Evolutionary conservation across 176 grass and related monocot genomes (phyloP), one percentile per base, ranked within the genome.

Genomic region (Oryza officinalis): DNA sequence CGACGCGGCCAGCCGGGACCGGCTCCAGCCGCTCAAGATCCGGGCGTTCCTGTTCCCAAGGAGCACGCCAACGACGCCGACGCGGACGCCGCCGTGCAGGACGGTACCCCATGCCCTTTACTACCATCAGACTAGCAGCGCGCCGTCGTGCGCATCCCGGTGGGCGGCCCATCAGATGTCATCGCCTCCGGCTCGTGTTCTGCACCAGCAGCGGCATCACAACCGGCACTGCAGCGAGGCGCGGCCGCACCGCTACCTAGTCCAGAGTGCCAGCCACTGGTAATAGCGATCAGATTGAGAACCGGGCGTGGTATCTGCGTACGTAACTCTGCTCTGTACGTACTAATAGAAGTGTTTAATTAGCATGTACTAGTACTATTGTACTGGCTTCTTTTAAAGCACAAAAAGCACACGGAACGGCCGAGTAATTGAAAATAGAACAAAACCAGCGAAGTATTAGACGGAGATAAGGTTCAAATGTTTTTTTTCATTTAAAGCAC

Each of bases 31-130:
- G 20, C 72, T 86, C 63, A 97, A 94, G 82, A 82, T 97, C 78
- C 84, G 94, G 4, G 86, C 89, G 2, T 97, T 97, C 80, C 75
- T 97, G 13, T 57, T 97, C 76, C 89, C 75, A 20, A 80, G 52
- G 64, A n/a, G n/a, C n/a, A 10, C 35, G 5, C 6, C 33, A 5
- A 5, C 35, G 35, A 37, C 6, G 6, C 1, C 52, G 38, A 11
- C 5, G 32, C 60, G 0, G 50, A 5, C 17, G 18, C 50, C 22
- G 27, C 52, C 65, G 35, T 40, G 80, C 13, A 64, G 52, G 84
- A 27, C 13, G n/a, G 5, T 27, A 6, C 47, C 65, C 46, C 15
- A 23, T 10, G 5, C 18, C 35, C 12, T 7, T 18, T 72, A 81
- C 25, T 63, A 46, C 3, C 5, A 65, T 18, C 44, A 76, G 18